Percentiles rank a stretch among this genome's conserved stretches.
phyloP scores from a whole-genome alignment of 2,329 filamentous ascomycete genomes.

The Fusarium fracticaudum region DNA sequence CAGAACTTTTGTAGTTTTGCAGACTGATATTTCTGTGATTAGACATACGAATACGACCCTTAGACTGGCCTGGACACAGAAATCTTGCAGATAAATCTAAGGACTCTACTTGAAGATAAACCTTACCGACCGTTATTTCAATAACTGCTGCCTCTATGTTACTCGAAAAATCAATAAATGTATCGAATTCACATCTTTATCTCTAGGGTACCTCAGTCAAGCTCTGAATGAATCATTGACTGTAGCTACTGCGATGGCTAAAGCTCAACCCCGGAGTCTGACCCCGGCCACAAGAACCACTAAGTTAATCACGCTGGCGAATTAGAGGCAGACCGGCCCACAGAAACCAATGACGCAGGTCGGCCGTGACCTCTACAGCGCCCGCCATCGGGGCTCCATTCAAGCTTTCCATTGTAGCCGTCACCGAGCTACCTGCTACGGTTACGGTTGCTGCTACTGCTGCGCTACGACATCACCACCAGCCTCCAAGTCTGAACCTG shows the following conservation, averaged over 20 bases:
- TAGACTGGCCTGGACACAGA: background rate
- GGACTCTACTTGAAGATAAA: background rate
- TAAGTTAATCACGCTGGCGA: slow-evolving; percentile 11
- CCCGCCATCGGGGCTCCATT: slow-evolving; percentile 4
- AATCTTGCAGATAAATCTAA: background rate
- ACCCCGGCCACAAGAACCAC: slow-evolving; percentile 23
- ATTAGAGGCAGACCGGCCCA: slow-evolving; percentile 12
- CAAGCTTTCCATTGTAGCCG: slow-evolving; percentile 24
- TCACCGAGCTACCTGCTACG: slow-evolving; percentile 22
- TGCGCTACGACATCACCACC: slow-evolving; percentile 30
- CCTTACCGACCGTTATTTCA: too few species aligned
- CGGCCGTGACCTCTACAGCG: slow-evolving; percentile 25
- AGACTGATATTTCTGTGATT: too few species aligned
- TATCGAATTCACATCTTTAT: background rate
- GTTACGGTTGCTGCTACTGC: background rate
- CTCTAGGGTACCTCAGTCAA: slow-evolving; percentile 1
- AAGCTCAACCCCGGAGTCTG: slow-evolving; percentile 20
- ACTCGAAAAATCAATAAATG: background rate
- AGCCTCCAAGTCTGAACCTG: slow-evolving; percentile 14
- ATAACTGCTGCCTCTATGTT: background rate
- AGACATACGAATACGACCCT: background rate
- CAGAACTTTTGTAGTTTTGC: background rate
- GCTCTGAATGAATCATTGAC: slow-evolving; percentile 31
- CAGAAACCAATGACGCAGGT: slow-evolving; percentile 38
- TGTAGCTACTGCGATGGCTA: slow-evolving; percentile 9